Conservation (phyloP, 23 red algal genomes). For the Agarophyton chilense region DNA sequence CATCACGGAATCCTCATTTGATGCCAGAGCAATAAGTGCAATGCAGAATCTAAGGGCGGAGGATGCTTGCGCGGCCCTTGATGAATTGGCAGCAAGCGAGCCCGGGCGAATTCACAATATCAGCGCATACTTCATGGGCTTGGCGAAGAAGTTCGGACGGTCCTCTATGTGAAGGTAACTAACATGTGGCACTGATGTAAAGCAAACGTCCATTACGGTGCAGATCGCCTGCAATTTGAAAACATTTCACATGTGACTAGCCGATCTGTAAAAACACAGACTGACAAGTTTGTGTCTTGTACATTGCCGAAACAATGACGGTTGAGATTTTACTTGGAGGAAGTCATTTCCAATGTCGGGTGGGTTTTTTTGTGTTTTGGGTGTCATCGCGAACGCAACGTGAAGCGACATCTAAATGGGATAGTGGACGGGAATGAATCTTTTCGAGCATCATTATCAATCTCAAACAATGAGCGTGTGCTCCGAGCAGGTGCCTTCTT, state of each 20-base stretch:
- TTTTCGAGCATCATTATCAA: neutral
- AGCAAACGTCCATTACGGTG: conserved; percentile 10
- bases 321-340: neutral
- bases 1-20: conserved; percentile 70
- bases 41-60: conserved; percentile 52
- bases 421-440: neutral
- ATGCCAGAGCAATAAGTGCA: conserved; percentile 69
- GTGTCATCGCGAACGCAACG: neutral
- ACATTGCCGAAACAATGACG: neutral
- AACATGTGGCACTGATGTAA: conserved; percentile 24
- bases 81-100: conserved; percentile 76
- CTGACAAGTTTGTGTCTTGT: neutral
- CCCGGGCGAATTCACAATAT: conserved; percentile 78
- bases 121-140: conserved; percentile 82
- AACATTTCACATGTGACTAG: neutral
- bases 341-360: neutral
- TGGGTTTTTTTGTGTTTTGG: neutral
- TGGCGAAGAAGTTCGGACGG: conserved; percentile 73
- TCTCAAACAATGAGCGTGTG: neutral
- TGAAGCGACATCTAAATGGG: neutral
- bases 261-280: neutral
- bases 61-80: conserved; percentile 69
- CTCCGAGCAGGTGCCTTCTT: neutral
- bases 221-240: neutral
- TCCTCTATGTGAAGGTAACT: conserved; percentile 58